Conservation (phyloP, 2,329 filamentous ascomycete genomes). For the Bimuria novae-zelandiae region DNA sequence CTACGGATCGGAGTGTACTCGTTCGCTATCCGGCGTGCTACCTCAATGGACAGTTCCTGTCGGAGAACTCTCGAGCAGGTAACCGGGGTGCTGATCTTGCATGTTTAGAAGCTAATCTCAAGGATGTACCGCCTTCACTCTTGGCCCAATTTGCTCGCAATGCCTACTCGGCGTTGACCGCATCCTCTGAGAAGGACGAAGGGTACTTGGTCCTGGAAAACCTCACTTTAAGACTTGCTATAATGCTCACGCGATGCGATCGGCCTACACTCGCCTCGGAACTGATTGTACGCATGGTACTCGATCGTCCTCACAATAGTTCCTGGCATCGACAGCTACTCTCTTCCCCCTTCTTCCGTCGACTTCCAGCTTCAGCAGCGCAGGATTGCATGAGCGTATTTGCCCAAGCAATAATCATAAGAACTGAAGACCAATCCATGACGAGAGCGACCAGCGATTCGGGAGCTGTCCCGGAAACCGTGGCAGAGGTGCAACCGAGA, state of each 20-base stretch:
- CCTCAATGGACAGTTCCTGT: constrained; percentile 40
- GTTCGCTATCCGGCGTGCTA: constrained; percentile 40
- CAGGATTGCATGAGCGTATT: constrained; percentile 34
- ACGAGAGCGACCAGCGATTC: constrained; percentile 5
- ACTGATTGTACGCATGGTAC: constrained; percentile 33
- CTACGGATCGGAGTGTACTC: constrained; percentile 16
- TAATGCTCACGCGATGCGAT: constrained; percentile 34
- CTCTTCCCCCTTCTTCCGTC: constrained; percentile 34
- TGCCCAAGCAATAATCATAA: constrained; percentile 34
- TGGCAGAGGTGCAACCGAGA: not conserved
- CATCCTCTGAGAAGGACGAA: constrained; percentile 1
- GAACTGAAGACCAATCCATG: constrained; percentile 28
- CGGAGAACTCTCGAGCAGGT: constrained; percentile 11
- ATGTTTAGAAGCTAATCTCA: constrained; percentile 7
- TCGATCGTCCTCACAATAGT: constrained; percentile 44
- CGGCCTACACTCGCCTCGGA: constrained; percentile 34
- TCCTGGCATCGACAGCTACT: constrained; percentile 49
- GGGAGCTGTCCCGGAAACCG: not conserved
- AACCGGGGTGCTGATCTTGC: constrained; percentile 8
- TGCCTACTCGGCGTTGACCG: constrained; percentile 15
- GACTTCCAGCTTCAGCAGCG: constrained; percentile 38
- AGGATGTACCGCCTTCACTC: constrained; percentile 26
- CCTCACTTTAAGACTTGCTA: constrained; percentile 29
- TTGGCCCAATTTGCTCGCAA: constrained; percentile 21
- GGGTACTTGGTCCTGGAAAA: constrained; percentile 22